Conservation (phyloP, 192 early-diverging fungal genomes). For the Backusella mclennaniae region DNA sequence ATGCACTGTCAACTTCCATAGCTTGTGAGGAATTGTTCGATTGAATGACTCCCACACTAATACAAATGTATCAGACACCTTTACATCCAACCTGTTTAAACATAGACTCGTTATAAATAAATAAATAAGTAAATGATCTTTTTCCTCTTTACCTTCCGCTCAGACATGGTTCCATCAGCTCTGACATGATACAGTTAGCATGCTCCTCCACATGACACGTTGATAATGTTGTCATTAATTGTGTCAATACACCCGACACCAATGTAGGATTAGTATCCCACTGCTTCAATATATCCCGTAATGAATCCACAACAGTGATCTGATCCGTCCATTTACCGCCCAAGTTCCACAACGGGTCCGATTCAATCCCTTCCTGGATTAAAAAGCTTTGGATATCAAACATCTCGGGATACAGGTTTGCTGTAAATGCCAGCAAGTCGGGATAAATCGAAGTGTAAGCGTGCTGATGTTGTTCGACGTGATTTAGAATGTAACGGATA, state of each 20-base stretch:
- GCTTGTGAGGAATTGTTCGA: constrained; percentile 28
- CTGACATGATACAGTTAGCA: constrained; percentile 15
- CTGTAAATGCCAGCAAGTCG: constrained; percentile 32
- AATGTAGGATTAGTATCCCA: not conserved
- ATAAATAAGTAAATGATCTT: too few species aligned
- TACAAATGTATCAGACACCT: constrained; percentile 21
- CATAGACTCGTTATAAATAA: not conserved
- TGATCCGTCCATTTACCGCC: not conserved
- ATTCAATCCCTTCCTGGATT: constrained; percentile 22
- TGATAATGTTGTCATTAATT: constrained; percentile 12
- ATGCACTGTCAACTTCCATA: constrained; percentile 35
- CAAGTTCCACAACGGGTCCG: not conserved
- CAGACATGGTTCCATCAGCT: constrained; percentile 18
- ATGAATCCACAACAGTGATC: not conserved
- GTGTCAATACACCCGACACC: constrained; percentile 9
- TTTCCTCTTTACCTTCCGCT: constrained; percentile 6
- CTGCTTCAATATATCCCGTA: not conserved
- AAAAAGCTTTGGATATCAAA: constrained; percentile 39
- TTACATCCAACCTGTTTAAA: not conserved
- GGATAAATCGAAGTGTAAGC: constrained; percentile 38
- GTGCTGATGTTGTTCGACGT: constrained; percentile 23
- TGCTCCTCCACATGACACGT: constrained; percentile 7
- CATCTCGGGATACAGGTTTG: constrained; percentile 37
- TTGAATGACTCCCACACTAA: constrained; percentile 37
- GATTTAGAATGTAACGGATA: constrained; percentile 28